These are phyloP conservation scores for Epichloe gansuensis DNA, from an alignment of 2,329 filamentous ascomycete genomes.

Conservation along the genomic window DNA sequence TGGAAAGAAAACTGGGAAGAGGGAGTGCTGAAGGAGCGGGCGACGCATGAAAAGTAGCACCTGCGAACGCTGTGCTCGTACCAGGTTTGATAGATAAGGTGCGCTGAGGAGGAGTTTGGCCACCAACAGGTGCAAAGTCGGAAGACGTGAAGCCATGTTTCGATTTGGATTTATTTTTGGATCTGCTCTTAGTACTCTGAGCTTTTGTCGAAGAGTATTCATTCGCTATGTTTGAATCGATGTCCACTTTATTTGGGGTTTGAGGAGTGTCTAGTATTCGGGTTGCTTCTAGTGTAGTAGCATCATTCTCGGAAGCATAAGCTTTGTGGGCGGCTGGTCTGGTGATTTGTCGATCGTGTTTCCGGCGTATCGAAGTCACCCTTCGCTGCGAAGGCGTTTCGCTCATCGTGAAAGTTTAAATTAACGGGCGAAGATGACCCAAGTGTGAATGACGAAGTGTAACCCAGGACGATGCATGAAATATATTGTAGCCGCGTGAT, in stretches of 20 bases:
- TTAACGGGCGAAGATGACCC: background rate
- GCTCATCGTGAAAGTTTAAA: constrained; percentile 1
- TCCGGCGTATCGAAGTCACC: constrained; percentile 23
- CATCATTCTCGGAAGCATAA: constrained; percentile 49
- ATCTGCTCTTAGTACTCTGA: constrained; percentile 19
- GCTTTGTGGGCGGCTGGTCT: constrained; percentile 33
- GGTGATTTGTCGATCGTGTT: constrained; percentile 28
- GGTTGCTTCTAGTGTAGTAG: constrained; percentile 17
- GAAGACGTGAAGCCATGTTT: constrained; percentile 25
- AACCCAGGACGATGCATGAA: background rate
- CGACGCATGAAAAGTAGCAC: constrained; percentile 88
- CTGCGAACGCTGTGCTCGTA: constrained; percentile 60
- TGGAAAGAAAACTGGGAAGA: constrained; percentile 75
- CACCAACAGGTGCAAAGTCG: constrained; percentile 25
- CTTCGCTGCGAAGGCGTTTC: constrained; percentile 4
- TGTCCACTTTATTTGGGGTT: constrained; percentile 34
- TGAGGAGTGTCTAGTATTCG: constrained; percentile 23
- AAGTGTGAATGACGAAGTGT: background rate
- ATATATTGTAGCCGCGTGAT: background rate
- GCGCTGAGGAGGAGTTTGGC: constrained; percentile 30
- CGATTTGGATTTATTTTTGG: constrained; percentile 14
- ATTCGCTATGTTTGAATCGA: constrained; percentile 22
- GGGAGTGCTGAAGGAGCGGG: constrained; percentile 83
- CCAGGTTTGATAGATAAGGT: constrained; percentile 31
- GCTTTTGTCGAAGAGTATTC: constrained; percentile 13